These are phyloP conservation scores for Cercospora brassicicola DNA, from an alignment of 2,329 filamentous ascomycete genomes.

Conservation along the genomic window DNA sequence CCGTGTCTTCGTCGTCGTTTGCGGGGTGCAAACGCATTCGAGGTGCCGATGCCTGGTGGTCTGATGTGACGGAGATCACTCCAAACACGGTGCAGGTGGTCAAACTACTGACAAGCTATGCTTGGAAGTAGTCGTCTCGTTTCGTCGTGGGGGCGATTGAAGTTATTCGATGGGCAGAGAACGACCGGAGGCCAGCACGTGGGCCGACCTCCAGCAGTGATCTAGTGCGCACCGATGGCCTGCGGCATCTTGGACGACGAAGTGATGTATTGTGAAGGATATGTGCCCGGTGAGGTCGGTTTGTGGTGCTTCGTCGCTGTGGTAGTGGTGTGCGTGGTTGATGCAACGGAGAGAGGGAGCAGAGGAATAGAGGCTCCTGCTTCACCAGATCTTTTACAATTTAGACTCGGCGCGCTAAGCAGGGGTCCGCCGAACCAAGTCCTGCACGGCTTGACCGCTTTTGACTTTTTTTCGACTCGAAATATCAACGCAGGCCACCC, in stretches of 20 bases:
- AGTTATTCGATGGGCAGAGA: slow-evolving; percentile 36
- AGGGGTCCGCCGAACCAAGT: background rate
- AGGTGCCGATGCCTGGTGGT: slow-evolving; percentile 20
- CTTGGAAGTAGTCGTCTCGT: slow-evolving; percentile 24
- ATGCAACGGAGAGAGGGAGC: slow-evolving; percentile 8
- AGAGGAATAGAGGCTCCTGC: slow-evolving; percentile 8
- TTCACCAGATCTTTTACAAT: background rate
- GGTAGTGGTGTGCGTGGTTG: slow-evolving; percentile 9
- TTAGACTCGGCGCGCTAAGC: slow-evolving; percentile 12
- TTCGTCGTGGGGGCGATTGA: slow-evolving; percentile 31
- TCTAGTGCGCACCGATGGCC: slow-evolving; percentile 40
- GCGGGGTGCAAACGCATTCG: slow-evolving; percentile 20
- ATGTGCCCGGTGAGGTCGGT: slow-evolving; percentile 13
- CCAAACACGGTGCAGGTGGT: slow-evolving; percentile 11
- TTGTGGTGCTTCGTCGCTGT: slow-evolving; percentile 29
- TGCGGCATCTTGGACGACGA: slow-evolving; percentile 41
- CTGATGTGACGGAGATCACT: slow-evolving; percentile 10
- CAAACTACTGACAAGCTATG: slow-evolving; percentile 27
- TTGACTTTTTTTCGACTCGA: slow-evolving; percentile 8
- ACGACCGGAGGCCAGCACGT: slow-evolving; percentile 36
- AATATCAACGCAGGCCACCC: background rate
- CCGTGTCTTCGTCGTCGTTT: slow-evolving; percentile 33
- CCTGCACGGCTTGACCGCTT: background rate
- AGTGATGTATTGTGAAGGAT: slow-evolving; percentile 28
- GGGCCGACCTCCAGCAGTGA: slow-evolving; percentile 36